Evolutionary conservation across 2,329 filamentous ascomycete genomes (phyloP).

Genomic region (Didymella arachidicola): DNA sequence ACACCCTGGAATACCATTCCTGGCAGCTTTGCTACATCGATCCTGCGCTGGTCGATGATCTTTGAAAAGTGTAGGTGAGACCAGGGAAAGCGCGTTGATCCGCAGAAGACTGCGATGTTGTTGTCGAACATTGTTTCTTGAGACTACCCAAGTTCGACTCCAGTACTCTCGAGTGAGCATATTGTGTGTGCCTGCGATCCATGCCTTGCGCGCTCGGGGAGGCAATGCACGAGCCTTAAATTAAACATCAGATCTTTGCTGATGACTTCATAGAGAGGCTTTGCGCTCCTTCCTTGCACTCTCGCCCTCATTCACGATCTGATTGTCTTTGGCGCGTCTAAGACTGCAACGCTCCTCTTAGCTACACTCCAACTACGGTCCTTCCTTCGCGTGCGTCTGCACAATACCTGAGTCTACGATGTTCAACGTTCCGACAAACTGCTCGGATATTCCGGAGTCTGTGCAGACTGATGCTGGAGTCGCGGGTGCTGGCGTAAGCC

Average conservation of each 20-base stretch:
- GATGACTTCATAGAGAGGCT: slow-evolving; percentile 38
- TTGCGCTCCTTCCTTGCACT: slow-evolving; percentile 26
- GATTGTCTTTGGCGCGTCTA: slow-evolving; percentile 1
- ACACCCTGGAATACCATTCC: too few species aligned
- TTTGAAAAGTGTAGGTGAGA: too few species aligned
- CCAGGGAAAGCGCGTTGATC: too few species aligned
- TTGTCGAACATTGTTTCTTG: too few species aligned
- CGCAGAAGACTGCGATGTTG: too few species aligned
- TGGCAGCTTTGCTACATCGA: too few species aligned
- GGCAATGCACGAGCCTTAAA: slow-evolving; percentile 35
- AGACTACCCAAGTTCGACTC: too few species aligned
- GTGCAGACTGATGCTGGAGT: slow-evolving; percentile 64
- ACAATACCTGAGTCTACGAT: neutral
- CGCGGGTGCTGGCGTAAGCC: slow-evolving; percentile 63
- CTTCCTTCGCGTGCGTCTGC: neutral
- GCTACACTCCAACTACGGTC: neutral
- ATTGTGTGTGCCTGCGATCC: neutral
- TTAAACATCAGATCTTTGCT: slow-evolving; percentile 27
- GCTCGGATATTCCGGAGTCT: slow-evolving; percentile 54
- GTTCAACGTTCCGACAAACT: slow-evolving; percentile 43
- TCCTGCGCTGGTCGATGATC: too few species aligned
- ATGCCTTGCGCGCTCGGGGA: slow-evolving; percentile 15
- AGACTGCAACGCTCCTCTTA: slow-evolving; percentile 11
- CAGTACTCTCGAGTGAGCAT: too few species aligned
- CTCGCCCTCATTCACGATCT: slow-evolving; percentile 10